Base-by-base conservation (phyloP, 1,284 basidiomycete genomes). In the Amylostereum areolatum region DNA sequence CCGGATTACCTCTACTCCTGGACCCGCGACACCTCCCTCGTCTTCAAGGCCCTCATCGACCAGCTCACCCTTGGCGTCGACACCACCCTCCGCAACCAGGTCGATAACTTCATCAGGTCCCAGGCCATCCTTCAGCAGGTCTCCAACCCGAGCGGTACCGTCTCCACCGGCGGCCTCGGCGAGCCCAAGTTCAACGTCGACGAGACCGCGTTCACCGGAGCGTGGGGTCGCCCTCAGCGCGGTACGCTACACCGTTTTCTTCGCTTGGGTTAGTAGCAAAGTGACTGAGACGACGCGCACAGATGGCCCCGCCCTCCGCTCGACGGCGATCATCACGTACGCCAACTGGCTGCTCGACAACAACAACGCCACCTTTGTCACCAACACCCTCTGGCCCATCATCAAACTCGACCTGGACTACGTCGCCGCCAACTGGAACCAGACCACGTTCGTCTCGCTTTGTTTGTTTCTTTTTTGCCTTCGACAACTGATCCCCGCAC, bases 241-340 rank as follows among this genome's bases (percentile, higher is more conserved):
- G 79, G 78, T 78, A 46, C 37, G 58, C 52, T 7, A 28, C 11
- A 32, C 5, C 29, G 7, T 31, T 45, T 11, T 35, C n/a, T n/a
- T n/a, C n/a, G 27, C 9, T 27, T 49, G 7, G 25, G 6, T 24
- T 18, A 32, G 56, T 46, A 24, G 32, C n/a, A 24, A n/a, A 9
- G n/a, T 6, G 25, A 3, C 28, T 5, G 5, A 6, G 47, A 24
- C 12, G 10, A 12, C 46, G 43, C 34, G n/a, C 41, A 32, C 49
- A 81, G 88, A 90, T 66, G 82, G 88, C 0, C 86, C 88, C 28
- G 83, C 88, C 11, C 69, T 89, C 33, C 80, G 86, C 8, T 72
- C 83, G 2, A 86, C 75, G 7, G 72, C 83, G 18, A 65, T 88
- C 54, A 84, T 84, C 55, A 72, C 74, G 25, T 88, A 85, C 53